Percentiles rank a stretch among this genome's conserved stretches.
These are phyloP conservation scores for Pseudocercospora pini-densiflorae DNA, from an alignment of 2,329 filamentous ascomycete species.

Conservation along the genomic window DNA sequence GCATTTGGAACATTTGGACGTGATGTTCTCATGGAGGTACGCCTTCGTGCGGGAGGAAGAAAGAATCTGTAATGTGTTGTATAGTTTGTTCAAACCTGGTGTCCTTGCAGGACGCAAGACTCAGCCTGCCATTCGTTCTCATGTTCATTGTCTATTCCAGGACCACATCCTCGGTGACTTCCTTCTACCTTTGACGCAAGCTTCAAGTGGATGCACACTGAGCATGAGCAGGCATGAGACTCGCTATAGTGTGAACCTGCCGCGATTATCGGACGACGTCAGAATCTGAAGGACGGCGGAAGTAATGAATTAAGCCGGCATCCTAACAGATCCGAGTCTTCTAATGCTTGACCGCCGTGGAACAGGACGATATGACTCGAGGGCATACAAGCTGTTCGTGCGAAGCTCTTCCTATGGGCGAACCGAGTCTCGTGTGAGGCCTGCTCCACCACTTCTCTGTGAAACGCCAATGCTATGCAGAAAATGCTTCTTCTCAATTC, in stretches of 20 bases:
- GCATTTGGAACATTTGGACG: conserved; percentile 10
- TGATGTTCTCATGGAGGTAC: background rate
- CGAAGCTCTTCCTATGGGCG: background rate
- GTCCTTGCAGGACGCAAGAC: background rate
- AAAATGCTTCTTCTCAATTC: background rate
- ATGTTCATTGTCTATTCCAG: background rate
- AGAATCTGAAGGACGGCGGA: background rate
- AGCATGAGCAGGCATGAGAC: background rate
- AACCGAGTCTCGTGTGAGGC: background rate
- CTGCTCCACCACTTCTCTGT: conserved; percentile 1
- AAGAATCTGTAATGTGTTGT: conserved; percentile 21
- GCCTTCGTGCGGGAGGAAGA: conserved; percentile 1
- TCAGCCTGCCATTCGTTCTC: background rate
- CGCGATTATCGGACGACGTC: background rate
- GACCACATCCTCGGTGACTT: background rate
- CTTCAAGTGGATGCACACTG: background rate
- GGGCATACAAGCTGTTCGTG: background rate
- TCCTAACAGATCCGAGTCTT: no score
- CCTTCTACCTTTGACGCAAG: no score
- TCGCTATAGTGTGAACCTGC: background rate
- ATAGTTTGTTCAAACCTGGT: conserved; percentile 18
- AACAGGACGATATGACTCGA: background rate
- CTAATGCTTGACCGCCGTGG: background rate
- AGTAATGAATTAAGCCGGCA: no score
- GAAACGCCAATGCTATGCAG: conserved; percentile 16